Evolutionary conservation across 352 stramenopile genomes (phyloP).

Genomic region (Pythium apleroticum): DNA sequence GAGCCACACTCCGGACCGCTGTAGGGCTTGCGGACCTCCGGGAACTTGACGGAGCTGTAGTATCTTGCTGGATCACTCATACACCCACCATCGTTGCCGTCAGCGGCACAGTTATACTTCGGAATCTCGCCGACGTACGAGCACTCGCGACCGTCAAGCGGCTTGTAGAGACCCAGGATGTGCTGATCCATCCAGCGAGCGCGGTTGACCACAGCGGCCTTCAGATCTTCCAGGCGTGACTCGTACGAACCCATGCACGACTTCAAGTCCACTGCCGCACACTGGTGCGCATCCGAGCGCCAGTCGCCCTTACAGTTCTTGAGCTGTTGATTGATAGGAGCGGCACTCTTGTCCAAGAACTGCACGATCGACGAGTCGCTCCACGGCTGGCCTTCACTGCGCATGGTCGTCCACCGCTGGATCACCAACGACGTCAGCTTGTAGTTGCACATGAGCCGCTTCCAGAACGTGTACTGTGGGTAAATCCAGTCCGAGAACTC

Average conservation of each 20-base stretch:
- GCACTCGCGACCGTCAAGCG: slow-evolving; percentile 50
- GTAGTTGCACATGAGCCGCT: slow-evolving; percentile 77
- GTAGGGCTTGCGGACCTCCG: slow-evolving; percentile 53
- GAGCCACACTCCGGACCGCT: slow-evolving; percentile 36
- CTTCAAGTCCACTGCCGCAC: slow-evolving; percentile 48
- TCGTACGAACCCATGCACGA: slow-evolving; percentile 64
- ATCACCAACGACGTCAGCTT: slow-evolving; percentile 72
- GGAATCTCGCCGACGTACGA: slow-evolving; percentile 60
- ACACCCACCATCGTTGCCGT: slow-evolving; percentile 64
- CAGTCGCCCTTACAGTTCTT: slow-evolving; percentile 56
- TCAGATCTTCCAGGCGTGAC: slow-evolving; percentile 46
- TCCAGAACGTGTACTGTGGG: slow-evolving; percentile 78
- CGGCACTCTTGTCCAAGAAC: slow-evolving; percentile 52
- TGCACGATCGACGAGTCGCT: slow-evolving; percentile 46
- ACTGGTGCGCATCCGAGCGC: slow-evolving; percentile 52
- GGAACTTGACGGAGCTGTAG: slow-evolving; percentile 59
- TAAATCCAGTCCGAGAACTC: slow-evolving; percentile 72
- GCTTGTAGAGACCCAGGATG: slow-evolving; percentile 69
- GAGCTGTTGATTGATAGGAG: slow-evolving; percentile 49
- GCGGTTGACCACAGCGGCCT: slow-evolving; percentile 43
- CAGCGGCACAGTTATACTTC: slow-evolving; percentile 65
- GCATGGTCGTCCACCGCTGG: slow-evolving; percentile 72
- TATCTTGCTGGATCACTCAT: slow-evolving; percentile 56
- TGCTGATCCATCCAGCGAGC: slow-evolving; percentile 74
- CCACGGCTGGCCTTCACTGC: slow-evolving; percentile 45